phyloP scores from a whole-genome alignment of 1,139 yeast genomes.

The Yamadazyma oceani region DNA sequence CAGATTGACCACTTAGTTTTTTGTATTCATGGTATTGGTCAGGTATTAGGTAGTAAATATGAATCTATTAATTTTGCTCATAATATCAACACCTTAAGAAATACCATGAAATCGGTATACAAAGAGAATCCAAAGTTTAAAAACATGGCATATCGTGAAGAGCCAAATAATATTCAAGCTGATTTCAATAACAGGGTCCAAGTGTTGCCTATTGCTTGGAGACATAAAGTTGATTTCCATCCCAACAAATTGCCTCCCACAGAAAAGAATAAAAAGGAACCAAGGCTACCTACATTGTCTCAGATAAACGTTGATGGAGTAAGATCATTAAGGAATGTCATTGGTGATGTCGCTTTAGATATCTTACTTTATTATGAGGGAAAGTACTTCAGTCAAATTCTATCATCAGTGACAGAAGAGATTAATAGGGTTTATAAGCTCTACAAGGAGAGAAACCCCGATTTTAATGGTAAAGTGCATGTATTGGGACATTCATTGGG shows the following conservation, averaged over 20 bases:
- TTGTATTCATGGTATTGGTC: constrained; percentile 95
- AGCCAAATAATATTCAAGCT: constrained; percentile 19
- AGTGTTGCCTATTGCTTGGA: constrained; percentile 77
- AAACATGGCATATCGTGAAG: constrained; percentile 33
- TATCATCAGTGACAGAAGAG: constrained; percentile 65
- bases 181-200: constrained; percentile 61
- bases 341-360: constrained; percentile 87
- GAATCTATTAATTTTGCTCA: constrained; percentile 86
- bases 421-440: constrained; percentile 66
- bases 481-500: constrained; percentile 92
- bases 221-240: constrained; percentile 65
- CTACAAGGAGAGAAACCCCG: constrained; percentile 66
- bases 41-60: constrained; percentile 74
- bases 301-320: constrained; percentile 84
- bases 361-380: constrained; percentile 84
- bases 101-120: constrained; percentile 60
- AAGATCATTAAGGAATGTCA: constrained; percentile 67
- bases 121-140: constrained; percentile 44
- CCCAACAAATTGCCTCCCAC: constrained; percentile 41
- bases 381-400: constrained; percentile 59
- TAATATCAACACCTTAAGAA: constrained; percentile 71
- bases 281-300: constrained; percentile 59
- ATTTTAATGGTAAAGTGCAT: constrained; percentile 76
- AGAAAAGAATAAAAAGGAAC: constrained; percentile 28
- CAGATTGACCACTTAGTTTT: constrained; percentile 76